Evolutionary conservation across 805 yeast species (phyloP), one percentile per base, ranked within the genome.

Genomic region (Hanseniaspora nectarophila): DNA sequence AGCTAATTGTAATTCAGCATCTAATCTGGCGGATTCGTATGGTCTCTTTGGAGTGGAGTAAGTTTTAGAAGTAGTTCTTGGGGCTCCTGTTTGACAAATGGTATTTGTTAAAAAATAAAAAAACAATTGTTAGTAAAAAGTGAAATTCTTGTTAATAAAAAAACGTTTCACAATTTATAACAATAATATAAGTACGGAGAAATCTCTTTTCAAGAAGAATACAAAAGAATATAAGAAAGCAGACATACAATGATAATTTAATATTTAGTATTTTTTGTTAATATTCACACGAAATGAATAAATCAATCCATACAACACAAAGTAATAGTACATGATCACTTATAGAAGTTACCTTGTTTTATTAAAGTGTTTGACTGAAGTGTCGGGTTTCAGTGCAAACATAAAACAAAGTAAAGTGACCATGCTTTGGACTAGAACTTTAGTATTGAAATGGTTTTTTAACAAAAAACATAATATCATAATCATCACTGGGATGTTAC

Each of bases 31-130:
- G 65, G 94, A 85, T 80, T 92, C 99, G 81, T 85, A 92, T 63
- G 97, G 97, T 75, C 95, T 87, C 83, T 86, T 88, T 80, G 99
- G 99, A 72, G 90, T 95, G 71, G 96, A 77, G 87, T 86, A 92
- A 70, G 99, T 92, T 88, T 92, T 92, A 67, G 98, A 90, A 85
- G 90, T 84, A 72, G 95, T 87, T 81, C 95, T 85, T 79, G 98
- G 97, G 68, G 96, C 95, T 80, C 95, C 95, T 85, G 61, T 46
- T 55, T 31, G 2, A 10, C 15, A 50, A 40, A 23, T 4, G 20
- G 24, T 20, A 1, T 21, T 13, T 20, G 23, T 13, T 12, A 29
- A 26, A 44, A 52, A 46, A 42, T 31, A 34, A 53, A 63, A 61
- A 60, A 59, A 63, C 43, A 49, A 4, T 37, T 40, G 54, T 50